Conservation (phyloP, 768 basidiomycete genomes). For the Lactarius trivialis region DNA sequence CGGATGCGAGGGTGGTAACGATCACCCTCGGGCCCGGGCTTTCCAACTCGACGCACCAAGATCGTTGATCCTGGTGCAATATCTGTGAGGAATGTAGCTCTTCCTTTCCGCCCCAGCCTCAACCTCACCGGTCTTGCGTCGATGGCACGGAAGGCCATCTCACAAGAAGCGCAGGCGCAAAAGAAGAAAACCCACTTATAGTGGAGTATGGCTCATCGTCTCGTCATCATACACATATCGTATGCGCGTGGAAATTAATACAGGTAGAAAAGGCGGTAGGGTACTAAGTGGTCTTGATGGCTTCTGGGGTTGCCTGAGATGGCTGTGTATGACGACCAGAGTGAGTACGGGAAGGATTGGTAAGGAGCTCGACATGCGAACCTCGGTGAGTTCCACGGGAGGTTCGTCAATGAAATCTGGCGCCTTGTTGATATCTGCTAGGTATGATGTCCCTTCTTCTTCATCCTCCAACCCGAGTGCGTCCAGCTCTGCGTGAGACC, state of each 20-base stretch:
- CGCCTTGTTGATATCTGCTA: conserved; percentile 75
- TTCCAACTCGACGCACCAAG: no score
- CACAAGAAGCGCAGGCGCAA: no score
- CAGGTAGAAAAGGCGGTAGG: not conserved
- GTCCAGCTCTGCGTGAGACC: conserved; percentile 65
- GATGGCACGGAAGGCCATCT: no score
- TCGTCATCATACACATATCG: not conserved
- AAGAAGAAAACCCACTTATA: no score
- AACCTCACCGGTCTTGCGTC: no score
- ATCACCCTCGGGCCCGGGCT: no score
- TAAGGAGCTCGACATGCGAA: conserved; percentile 27
- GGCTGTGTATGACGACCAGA: not conserved
- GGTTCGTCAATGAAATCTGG: conserved; percentile 92
- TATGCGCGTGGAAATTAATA: not conserved
- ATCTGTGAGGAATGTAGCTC: no score
- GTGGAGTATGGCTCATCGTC: no score
- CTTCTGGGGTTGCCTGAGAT: conserved; percentile 18
- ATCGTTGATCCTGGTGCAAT: no score
- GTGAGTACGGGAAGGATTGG: not conserved
- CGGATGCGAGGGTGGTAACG: no score
- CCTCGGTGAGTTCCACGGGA: conserved; percentile 65
- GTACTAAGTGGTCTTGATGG: conserved; percentile 30
- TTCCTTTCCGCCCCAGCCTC: no score
- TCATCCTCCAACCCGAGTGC: conserved; percentile 89
- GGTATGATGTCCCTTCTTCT: conserved; percentile 85